A percentile compares a stretch with the other conserved stretches of the same genome.
phyloP scores from a whole-genome alignment of 1,284 basidiomycete species.

The Pseudozyma thailandica region DNA sequence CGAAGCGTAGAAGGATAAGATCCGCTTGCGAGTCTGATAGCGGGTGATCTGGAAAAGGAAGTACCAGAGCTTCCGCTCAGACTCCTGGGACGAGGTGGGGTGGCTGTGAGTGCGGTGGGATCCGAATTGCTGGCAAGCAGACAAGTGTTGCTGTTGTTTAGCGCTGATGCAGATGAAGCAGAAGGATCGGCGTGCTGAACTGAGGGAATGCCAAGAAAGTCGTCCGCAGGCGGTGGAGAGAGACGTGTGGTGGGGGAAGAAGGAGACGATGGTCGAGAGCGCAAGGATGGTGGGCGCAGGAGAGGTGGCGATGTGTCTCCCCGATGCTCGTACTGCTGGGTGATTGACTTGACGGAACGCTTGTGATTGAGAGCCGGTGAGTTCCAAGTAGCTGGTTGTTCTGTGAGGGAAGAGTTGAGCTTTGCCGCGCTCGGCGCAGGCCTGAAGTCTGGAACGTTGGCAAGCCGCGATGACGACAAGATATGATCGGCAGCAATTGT shows the following conservation, averaged over 20 bases:
- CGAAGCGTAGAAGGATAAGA: conserved; percentile 43
- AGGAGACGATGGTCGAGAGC: conserved; percentile 14
- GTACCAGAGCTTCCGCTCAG: conserved; percentile 23
- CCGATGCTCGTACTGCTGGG: conserved; percentile 30
- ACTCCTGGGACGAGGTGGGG: conserved; percentile 31
- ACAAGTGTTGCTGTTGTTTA: conserved; percentile 21
- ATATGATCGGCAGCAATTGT: conserved; percentile 21
- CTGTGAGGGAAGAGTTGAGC: background rate
- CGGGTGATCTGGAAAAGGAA: conserved; percentile 33
- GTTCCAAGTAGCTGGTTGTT: conserved; percentile 2
- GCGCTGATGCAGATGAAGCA: conserved; percentile 1
- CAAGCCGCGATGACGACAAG: conserved; percentile 20
- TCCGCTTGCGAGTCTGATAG: conserved; percentile 41
- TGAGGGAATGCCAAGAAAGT: background rate
- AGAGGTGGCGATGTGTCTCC: conserved; percentile 4
- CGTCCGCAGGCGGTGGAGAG: conserved; percentile 1
- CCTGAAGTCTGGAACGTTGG: conserved; percentile 15
- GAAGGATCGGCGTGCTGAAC: background rate
- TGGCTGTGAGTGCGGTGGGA: conserved; percentile 8
- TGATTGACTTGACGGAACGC: conserved; percentile 46
- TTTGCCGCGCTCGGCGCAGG: conserved; percentile 8
- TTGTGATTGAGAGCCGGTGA: conserved; percentile 27
- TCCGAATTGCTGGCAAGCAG: conserved; percentile 21
- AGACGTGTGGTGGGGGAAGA: conserved; percentile 17
- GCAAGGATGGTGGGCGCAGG: conserved; percentile 11